Evolutionary conservation across 2,329 filamentous ascomycete genomes (phyloP).

Genomic region (Macrophomina pseudophaseolina): DNA sequence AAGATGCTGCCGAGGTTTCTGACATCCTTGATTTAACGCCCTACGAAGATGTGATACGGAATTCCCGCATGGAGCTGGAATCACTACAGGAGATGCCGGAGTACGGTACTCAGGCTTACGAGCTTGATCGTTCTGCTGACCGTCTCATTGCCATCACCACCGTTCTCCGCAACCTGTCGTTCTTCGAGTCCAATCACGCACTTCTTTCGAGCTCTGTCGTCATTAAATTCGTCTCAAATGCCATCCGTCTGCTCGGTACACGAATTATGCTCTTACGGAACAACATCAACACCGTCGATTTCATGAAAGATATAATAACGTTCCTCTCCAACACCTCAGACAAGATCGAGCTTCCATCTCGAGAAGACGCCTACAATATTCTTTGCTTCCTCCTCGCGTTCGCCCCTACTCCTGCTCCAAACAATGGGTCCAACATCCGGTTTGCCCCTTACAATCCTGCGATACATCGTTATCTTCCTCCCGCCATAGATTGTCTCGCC

Average conservation of each 20-base stretch:
- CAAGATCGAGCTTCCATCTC: conserved; percentile 77
- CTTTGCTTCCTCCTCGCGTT: conserved; percentile 91
- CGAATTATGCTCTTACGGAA: conserved; percentile 84
- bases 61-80: conserved; percentile 76
- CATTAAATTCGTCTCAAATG: conserved; percentile 80
- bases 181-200: conserved; percentile 76
- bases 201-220: conserved; percentile 77
- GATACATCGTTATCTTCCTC: conserved; percentile 84
- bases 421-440: conserved; percentile 60
- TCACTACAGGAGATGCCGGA: conserved; percentile 72
- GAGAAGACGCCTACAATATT: conserved; percentile 85
- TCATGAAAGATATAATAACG: conserved; percentile 94
- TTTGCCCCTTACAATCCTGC: conserved; percentile 82
- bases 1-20: conserved; percentile 82
- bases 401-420: conserved; percentile 77
- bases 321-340: conserved; percentile 88
- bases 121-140: conserved; percentile 85
- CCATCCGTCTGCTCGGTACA: conserved; percentile 86
- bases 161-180: conserved; percentile 90
- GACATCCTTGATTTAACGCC: conserved; percentile 81
- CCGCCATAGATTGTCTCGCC: conserved; percentile 86
- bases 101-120: conserved; percentile 78
- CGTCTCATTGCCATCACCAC: conserved; percentile 88
- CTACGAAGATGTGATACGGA: conserved; percentile 85
- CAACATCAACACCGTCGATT: conserved; percentile 85